A percentile compares a stretch with the other conserved stretches of the same genome.
phyloP scores from a whole-genome alignment of 2,329 filamentous ascomycete species.

The Fusarium longipes region DNA sequence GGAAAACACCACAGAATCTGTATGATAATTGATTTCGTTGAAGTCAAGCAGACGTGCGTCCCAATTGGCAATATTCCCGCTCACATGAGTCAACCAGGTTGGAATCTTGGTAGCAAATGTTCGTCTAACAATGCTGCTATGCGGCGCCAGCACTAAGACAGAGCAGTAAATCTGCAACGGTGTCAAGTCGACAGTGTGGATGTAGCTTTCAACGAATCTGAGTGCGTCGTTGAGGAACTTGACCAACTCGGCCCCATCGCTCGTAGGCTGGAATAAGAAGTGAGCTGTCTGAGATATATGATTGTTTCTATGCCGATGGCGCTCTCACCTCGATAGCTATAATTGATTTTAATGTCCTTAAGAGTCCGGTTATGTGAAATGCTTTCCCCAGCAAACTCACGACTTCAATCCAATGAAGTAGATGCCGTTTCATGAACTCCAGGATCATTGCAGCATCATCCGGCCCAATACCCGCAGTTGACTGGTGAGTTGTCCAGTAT shows the following conservation, averaged over 20 bases:
- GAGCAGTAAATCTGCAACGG: background rate
- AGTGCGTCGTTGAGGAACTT: background rate
- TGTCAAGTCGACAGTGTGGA: accelerated
- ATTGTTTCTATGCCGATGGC: too few species aligned
- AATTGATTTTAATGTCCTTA: accelerated
- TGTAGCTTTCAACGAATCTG: background rate
- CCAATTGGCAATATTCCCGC: background rate
- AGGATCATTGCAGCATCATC: background rate
- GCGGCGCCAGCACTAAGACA: background rate
- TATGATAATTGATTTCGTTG: too few species aligned
- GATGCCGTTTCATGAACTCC: background rate
- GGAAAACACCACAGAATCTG: background rate
- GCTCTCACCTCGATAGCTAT: background rate
- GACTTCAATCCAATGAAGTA: background rate
- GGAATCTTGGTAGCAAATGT: background rate
- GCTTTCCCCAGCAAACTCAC: accelerated
- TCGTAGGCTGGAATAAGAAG: background rate
- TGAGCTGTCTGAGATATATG: background rate
- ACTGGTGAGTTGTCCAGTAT: background rate
- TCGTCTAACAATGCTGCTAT: background rate
- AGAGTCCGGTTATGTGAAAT: background rate
- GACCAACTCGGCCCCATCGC: background rate
- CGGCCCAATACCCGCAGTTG: accelerated
- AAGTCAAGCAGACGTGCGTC: background rate
- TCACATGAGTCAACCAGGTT: accelerated